Percentiles rank a stretch among this genome's conserved stretches.
Evolutionary conservation across 208 protist genomes (phyloP).

Genomic region (Herpetomonas tarakana): DNA sequence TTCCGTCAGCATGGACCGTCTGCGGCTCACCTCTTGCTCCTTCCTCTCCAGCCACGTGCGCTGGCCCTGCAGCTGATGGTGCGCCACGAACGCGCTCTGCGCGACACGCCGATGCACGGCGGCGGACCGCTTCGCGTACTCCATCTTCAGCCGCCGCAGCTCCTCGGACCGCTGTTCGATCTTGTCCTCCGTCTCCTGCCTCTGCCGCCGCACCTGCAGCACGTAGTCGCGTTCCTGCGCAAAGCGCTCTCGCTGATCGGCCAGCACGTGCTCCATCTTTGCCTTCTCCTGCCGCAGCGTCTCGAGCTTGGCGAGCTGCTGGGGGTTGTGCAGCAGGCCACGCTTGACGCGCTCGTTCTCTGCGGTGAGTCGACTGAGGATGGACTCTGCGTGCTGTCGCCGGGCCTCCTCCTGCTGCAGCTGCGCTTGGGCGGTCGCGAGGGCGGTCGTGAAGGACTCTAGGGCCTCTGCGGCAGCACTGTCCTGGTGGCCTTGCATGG

Average conservation of each 20-base stretch:
- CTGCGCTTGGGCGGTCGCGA: slow-evolving; percentile 25
- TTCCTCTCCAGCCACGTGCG: background rate
- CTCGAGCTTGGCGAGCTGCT: slow-evolving; percentile 25
- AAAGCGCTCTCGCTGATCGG: slow-evolving; percentile 16
- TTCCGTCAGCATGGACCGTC: too few species aligned
- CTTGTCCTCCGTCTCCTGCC: slow-evolving; percentile 6
- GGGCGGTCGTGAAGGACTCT: slow-evolving; percentile 33
- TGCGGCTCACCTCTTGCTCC: background rate
- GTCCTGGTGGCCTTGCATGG: slow-evolving; percentile 40
- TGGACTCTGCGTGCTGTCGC: slow-evolving; percentile 6
- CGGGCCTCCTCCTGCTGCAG: slow-evolving; percentile 40
- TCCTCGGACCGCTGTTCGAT: slow-evolving; percentile 11
- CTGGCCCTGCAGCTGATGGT: slow-evolving; percentile 9
- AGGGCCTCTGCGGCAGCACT: slow-evolving; percentile 29
- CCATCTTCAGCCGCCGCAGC: slow-evolving; percentile 8
- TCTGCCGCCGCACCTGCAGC: slow-evolving; percentile 21
- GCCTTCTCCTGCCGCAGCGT: slow-evolving; percentile 33
- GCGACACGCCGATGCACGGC: slow-evolving; percentile 17
- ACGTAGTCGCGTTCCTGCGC: slow-evolving; percentile 16
- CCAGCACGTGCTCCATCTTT: slow-evolving; percentile 17
- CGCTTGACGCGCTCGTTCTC: slow-evolving; percentile 11
- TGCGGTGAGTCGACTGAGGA: slow-evolving; percentile 13
- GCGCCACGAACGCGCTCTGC: slow-evolving; percentile 10
- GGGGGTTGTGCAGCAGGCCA: slow-evolving; percentile 13
- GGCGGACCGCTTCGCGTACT: slow-evolving; percentile 14